Conservation (phyloP, 306 rosid species). For the Malus sylvestris region DNA sequence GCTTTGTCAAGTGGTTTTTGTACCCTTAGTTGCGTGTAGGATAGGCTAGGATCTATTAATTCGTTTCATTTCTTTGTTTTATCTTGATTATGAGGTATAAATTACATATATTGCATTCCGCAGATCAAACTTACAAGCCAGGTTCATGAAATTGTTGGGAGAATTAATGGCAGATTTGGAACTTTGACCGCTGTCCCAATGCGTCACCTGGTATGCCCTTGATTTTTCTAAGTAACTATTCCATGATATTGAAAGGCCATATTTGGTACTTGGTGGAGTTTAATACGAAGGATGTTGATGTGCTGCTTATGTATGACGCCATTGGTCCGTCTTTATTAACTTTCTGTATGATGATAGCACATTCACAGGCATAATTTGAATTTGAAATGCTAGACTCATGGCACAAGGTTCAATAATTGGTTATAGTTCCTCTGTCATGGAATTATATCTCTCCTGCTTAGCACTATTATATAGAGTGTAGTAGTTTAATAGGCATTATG, state of each 20-base stretch:
- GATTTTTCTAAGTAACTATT: not conserved
- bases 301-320: not conserved
- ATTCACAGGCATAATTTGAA: too few species aligned
- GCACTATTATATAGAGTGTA: not conserved
- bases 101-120: conserved; percentile 24
- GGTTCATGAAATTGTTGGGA: conserved; percentile 94
- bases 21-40: too few species aligned
- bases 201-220: conserved; percentile 71
- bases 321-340: not conserved
- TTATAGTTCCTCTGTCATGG: too few species aligned
- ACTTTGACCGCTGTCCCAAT: conserved; percentile 73
- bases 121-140: conserved; percentile 96
- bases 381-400: too few species aligned
- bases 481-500: not conserved
- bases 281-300: not conserved
- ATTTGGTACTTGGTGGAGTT: not conserved
- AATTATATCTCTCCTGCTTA: too few species aligned
- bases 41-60: too few species aligned
- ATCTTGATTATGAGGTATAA: conserved; percentile 8
- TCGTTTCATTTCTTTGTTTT: not conserved
- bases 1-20: conserved; percentile 12
- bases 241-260: not conserved
- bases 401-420: too few species aligned
- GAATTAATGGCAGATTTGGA: conserved; percentile 89
- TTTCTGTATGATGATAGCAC: too few species aligned